These are phyloP conservation scores for Aureococcus anophagefferens DNA, from an alignment of 108 stramenopile species.

Conservation along the genomic window DNA sequence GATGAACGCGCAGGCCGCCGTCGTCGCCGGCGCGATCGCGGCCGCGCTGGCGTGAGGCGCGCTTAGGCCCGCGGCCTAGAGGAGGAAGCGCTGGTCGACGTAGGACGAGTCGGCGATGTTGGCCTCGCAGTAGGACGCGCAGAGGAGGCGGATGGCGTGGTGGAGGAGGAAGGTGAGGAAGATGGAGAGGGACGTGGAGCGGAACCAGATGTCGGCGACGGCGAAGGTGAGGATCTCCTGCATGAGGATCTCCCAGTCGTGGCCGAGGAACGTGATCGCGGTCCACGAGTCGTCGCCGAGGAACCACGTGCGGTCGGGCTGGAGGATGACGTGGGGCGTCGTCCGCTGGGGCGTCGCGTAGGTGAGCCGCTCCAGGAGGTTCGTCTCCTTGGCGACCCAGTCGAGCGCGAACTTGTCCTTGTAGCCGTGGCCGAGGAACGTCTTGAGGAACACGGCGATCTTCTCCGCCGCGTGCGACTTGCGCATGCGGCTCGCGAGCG, in stretches of 20 bases:
- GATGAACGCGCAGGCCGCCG: too few relatives aligned
- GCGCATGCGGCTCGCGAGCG: not conserved
- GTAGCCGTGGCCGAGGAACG: not conserved
- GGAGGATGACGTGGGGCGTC: slow-evolving; percentile 27
- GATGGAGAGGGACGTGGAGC: slow-evolving; percentile 33
- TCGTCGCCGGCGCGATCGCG: not conserved
- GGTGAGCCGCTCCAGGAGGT: not conserved
- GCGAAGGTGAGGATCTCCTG: slow-evolving; percentile 56
- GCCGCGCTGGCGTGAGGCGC: not conserved
- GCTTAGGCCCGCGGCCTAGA: slow-evolving; percentile 8
- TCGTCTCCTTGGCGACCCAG: not conserved
- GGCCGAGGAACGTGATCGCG: slow-evolving; percentile 43
- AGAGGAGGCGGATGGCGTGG: slow-evolving; percentile 20
- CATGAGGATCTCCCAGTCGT: slow-evolving; percentile 48
- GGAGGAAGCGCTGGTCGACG: slow-evolving; percentile 51
- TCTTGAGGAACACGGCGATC: not conserved
- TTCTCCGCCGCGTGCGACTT: not conserved
- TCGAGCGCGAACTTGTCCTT: not conserved
- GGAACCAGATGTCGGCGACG: slow-evolving; percentile 46
- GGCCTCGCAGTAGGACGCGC: slow-evolving; percentile 32
- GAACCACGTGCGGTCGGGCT: slow-evolving; percentile 35
- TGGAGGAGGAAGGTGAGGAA: slow-evolving; percentile 52
- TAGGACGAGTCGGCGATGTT: slow-evolving; percentile 50
- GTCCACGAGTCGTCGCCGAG: slow-evolving; percentile 30
- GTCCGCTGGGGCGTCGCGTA: not conserved